Base-by-base conservation (phyloP, 139 green algal species). In the Coccomyxa sp. region DNA sequence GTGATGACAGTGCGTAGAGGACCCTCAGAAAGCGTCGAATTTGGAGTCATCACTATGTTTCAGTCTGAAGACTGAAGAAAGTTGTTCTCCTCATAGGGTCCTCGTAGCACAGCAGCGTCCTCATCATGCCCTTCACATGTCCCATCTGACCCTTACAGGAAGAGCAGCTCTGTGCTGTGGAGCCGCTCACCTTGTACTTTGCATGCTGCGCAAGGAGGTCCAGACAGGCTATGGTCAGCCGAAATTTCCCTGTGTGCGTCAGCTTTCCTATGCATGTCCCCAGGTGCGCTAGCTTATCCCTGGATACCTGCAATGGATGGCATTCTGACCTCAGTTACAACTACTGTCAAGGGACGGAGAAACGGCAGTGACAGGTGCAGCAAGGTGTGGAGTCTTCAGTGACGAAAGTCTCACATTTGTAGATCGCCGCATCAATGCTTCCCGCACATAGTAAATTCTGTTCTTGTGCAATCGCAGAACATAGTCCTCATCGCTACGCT, bases 241-340 rank as follows among this genome's bases (percentile, higher is more conserved):
- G 82, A 79, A 99, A 99, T 79, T 99, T 99, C 39, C 92, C 92
- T 14, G 82, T 91, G 87, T 99, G 95, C 14, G 96, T 99, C 27
- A 99, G 93, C 83, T 98, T 98, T 39, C 96, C 96, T 4, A 99
- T 91, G 74, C 90, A 95, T 3, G 86, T 94, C n/a, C 96, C 96
- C 31, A 99, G 73, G 0, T 89, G 82, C 7, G 96, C 88, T 34
- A 99, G 90, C 75, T 99, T 94, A 50, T 99, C 95, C 10, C 94
- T 73, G 0, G 90, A 86, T 24, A 99, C 71, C 91, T 97, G 89
- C 81, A 78, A n/a, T n/a, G n/a, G n/a, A n/a, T n/a, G n/a, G 4
- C 0, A 70, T 35, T 70, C 24, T 71, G 64, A 10, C n/a, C 12
- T 12, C 54, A 77, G 8, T 31, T 34, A 34, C 2, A 31, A 29